Percentiles rank a stretch among this genome's conserved stretches.
Evolutionary conservation across 495 filamentous ascomycete species (phyloP).

Genomic region (Aspergillus olivimuriae): DNA sequence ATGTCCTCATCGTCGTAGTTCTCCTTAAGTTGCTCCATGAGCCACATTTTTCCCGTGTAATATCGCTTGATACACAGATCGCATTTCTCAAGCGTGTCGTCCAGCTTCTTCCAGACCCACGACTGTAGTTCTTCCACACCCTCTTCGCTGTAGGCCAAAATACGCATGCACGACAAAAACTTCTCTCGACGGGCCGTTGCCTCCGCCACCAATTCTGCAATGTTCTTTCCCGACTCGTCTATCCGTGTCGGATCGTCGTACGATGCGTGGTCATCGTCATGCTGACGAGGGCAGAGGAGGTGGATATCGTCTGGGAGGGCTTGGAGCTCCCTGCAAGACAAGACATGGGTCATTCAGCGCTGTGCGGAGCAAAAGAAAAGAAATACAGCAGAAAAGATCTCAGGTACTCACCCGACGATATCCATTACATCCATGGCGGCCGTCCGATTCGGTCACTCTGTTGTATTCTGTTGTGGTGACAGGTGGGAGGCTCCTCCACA

Average conservation of each 20-base stretch:
- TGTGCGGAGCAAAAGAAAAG: not conserved
- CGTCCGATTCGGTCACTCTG: constrained; percentile 6
- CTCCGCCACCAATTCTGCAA: constrained; percentile 35
- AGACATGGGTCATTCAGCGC: not conserved
- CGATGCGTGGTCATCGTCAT: constrained; percentile 42
- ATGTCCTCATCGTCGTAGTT: constrained; percentile 60
- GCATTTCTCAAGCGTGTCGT: constrained; percentile 57
- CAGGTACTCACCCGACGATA: constrained; percentile 31
- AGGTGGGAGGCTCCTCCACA: constrained; percentile 13
- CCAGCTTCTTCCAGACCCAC: constrained; percentile 51
- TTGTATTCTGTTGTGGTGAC: constrained; percentile 2
- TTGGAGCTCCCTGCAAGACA: constrained; percentile 32
- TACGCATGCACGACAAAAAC: constrained; percentile 56
- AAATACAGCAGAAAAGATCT: not conserved
- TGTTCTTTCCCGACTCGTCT: constrained; percentile 24
- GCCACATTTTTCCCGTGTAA: constrained; percentile 61
- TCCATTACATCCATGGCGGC: constrained; percentile 39
- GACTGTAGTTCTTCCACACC: constrained; percentile 52
- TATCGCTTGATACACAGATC: constrained; percentile 76
- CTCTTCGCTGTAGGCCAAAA: constrained; percentile 60
- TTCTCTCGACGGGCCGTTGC: constrained; percentile 49
- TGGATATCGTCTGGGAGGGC: constrained; percentile 41
- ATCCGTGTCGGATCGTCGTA: constrained; percentile 44
- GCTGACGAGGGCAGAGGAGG: constrained; percentile 43
- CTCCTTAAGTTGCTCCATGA: constrained; percentile 55